phyloP scores from a whole-genome alignment of 305 asterid species.

The Salvia sclarea region DNA sequence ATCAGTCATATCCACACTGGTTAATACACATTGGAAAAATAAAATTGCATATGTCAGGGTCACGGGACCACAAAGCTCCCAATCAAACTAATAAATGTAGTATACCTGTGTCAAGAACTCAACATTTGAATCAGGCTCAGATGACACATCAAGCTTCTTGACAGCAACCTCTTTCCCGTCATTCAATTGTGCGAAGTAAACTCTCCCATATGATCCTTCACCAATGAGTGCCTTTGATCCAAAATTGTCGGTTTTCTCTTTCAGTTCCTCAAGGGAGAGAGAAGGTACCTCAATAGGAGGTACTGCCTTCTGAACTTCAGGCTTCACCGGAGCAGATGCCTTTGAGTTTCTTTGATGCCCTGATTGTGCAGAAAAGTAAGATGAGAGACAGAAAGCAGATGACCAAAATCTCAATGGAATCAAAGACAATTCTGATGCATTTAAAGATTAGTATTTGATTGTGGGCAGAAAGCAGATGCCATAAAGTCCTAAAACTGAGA shows the following conservation, averaged over 20 bases:
- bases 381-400: constrained; percentile 16
- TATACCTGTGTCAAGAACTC: constrained; percentile 71
- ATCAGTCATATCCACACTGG: constrained; percentile 18
- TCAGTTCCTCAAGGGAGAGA: constrained; percentile 82
- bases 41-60: constrained; percentile 10
- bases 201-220: constrained; percentile 98
- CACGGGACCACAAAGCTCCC: constrained; percentile 10
- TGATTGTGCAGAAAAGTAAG: constrained; percentile 32
- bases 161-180: constrained; percentile 85
- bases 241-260: constrained; percentile 85
- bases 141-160: constrained; percentile 83
- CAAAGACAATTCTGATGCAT: constrained; percentile 26
- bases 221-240: constrained; percentile 93
- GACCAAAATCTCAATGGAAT: constrained; percentile 16
- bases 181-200: constrained; percentile 71
- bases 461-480: constrained; percentile 14
- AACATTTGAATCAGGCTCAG: constrained; percentile 63
- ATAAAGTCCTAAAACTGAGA: background rate
- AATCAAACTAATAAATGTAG: constrained; percentile 9
- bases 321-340: constrained; percentile 66
- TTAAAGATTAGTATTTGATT: background rate
- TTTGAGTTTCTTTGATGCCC: constrained; percentile 75
- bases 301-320: constrained; percentile 68
- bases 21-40: constrained; percentile 30
- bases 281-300: constrained; percentile 88